Base-by-base conservation (phyloP, 768 basidiomycete species). In the Termitomyces sp. region DNA sequence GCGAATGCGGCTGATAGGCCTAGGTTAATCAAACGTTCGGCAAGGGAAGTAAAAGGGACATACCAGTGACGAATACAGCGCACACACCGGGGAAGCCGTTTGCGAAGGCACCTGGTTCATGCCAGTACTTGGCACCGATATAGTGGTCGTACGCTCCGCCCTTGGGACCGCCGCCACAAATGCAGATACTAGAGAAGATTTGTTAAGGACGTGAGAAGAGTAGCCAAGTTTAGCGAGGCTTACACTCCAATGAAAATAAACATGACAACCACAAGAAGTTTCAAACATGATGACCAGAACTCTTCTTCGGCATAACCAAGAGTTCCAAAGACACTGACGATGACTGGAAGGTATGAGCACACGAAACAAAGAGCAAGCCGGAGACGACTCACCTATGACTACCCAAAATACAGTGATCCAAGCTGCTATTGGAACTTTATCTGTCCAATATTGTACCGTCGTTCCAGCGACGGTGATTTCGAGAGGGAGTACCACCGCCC, bases 251-350 rank as follows among this genome's bases (percentile, higher is more conserved):
- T 76, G 67, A 80, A 72, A 53, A 78, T 68, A 67, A 80, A 79
- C 70, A 80, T 76, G 1, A 78, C 65, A 39, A 78, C 76, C 4
- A 77, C 77, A 48, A 78, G 56, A 24, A 80, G 70, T 67, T 79
- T 80, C n/a, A 80, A 67, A 59, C 73, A 76, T 32, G 79, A 79
- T n/a, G 78, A 75, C 79, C 79, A 80, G 59, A 79, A 80, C 53
- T 79, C 78, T 68, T 79, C 79, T 64, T 80, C 79, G 0, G 79
- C 77, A 52, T 72, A 80, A 12, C 78, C 78, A 12, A 80, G 72
- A 13, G 79, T 79, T 56, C 78, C 79, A 52, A 80, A 78, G 20
- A 79, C 37, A 50, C 70, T 68, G 37, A 75, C 50, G 22, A 80
- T 72, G 8, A 70, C 79, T 80, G 46, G 9, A 34, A 18, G 16